Evolutionary conservation across 2,329 filamentous ascomycete genomes (phyloP).

Genomic region (Chaetomium olivaceum): DNA sequence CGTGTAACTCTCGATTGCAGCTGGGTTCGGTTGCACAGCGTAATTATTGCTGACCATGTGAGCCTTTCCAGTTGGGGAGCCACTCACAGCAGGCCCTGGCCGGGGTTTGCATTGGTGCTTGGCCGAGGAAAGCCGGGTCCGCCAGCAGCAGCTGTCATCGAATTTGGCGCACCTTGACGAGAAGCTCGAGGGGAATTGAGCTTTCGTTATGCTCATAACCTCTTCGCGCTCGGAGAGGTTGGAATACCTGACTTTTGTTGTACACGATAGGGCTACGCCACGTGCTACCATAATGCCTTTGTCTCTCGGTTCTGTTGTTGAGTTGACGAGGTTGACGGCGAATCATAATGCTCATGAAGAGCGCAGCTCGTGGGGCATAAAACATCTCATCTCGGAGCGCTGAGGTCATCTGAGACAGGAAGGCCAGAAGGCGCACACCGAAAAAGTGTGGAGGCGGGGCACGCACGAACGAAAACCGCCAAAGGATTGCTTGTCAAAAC

Average conservation of each 20-base stretch:
- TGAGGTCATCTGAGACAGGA: background rate
- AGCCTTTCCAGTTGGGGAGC: background rate
- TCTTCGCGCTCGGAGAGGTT: background rate
- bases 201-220: too few species aligned
- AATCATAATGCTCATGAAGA: background rate
- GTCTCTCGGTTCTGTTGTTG: background rate
- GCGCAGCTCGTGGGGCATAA: too few species aligned
- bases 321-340: background rate
- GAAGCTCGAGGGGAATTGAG: background rate
- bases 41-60: conserved; percentile 16
- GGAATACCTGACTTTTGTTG: background rate
- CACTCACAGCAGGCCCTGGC: background rate
- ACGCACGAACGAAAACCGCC: background rate
- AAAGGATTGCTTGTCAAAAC: background rate
- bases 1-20: conserved; percentile 27
- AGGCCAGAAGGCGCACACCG: background rate
- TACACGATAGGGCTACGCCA: too few species aligned
- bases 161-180: background rate
- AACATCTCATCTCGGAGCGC: background rate
- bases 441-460: conserved; percentile 19
- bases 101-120: background rate
- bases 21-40: conserved; percentile 20
- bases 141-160: background rate
- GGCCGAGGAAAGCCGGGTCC: background rate
- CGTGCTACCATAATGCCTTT: background rate